Conservation (phyloP, 164 flowering plant species). For the Piper longum region DNA sequence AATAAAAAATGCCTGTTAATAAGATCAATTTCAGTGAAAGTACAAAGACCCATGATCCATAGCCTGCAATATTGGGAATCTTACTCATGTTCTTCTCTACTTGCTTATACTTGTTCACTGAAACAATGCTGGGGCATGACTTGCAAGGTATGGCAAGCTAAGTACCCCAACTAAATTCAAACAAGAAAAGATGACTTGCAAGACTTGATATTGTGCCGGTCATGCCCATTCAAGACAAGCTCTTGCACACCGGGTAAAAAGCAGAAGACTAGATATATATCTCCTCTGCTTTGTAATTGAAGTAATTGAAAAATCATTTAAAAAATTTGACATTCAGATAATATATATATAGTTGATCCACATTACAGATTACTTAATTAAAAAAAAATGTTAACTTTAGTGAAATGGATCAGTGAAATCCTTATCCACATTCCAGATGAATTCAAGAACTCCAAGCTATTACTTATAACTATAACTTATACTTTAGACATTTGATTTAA, state of each 20-base stretch:
- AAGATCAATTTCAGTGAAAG: neutral
- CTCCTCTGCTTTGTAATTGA: neutral
- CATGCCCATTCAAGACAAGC: constrained; percentile 3
- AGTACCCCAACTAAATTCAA: neutral
- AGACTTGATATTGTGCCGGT: constrained; percentile 1
- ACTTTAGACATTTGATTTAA: too few relatives aligned
- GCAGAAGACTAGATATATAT: neutral
- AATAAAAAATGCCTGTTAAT: too few relatives aligned
- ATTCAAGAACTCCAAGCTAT: too few relatives aligned
- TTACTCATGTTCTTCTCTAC: neutral
- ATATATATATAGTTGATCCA: too few relatives aligned
- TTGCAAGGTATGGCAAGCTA: neutral
- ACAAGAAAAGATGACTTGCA: neutral
- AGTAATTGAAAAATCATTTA: too few relatives aligned
- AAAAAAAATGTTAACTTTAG: too few relatives aligned
- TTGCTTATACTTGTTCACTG: neutral
- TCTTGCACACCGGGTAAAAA: neutral
- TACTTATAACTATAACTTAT: too few relatives aligned
- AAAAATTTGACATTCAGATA: too few relatives aligned
- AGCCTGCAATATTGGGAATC: neutral
- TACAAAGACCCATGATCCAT: neutral
- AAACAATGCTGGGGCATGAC: neutral
- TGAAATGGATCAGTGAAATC: too few relatives aligned
- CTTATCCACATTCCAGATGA: too few relatives aligned
- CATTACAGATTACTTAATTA: too few relatives aligned